Evolutionary conservation across 1,284 basidiomycete species (phyloP).

Genomic region (Ustanciosporium gigantosporum): DNA sequence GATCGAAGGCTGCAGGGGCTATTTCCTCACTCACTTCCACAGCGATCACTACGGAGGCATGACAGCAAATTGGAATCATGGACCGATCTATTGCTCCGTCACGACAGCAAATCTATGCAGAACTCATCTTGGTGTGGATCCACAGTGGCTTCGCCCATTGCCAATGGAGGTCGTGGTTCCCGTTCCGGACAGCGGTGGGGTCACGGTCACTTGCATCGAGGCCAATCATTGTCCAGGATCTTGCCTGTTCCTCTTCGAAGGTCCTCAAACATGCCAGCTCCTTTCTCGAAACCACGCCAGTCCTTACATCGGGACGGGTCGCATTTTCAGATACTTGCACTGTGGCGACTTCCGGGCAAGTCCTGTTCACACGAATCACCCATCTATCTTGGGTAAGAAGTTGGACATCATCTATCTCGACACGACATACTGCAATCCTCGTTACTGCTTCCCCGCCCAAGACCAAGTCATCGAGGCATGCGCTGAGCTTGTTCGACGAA

Average conservation of each 20-base stretch:
- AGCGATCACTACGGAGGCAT: conserved; percentile 64
- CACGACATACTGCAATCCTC: conserved; percentile 92
- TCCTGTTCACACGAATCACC: conserved; percentile 47
- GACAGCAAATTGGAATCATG: conserved; percentile 77
- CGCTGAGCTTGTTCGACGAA: conserved; percentile 72
- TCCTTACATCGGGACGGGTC: conserved; percentile 46
- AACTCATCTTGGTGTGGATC: conserved; percentile 84
- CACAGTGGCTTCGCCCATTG: conserved; percentile 81
- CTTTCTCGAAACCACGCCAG: conserved; percentile 34
- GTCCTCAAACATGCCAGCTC: conserved; percentile 81
- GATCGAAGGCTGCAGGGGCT: conserved; percentile 84
- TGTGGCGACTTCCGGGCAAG: conserved; percentile 75
- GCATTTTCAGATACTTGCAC: conserved; percentile 84
- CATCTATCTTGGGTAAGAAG: conserved; percentile 44
- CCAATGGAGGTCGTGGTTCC: conserved; percentile 76
- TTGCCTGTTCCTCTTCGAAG: conserved; percentile 89
- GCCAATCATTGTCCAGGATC: conserved; percentile 95
- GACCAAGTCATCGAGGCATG: conserved; percentile 89
- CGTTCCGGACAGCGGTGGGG: conserved; percentile 81
- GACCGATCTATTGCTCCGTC: conserved; percentile 88
- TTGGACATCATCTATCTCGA: conserved; percentile 91
- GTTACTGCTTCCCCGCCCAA: conserved; percentile 94
- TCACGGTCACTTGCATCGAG: conserved; percentile 88
- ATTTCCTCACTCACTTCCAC: conserved; percentile 71
- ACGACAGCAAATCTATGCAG: conserved; percentile 85